Evolutionary conservation across 2,329 filamentous ascomycete species (phyloP).

Genomic region (Leptosphaerulina australis): DNA sequence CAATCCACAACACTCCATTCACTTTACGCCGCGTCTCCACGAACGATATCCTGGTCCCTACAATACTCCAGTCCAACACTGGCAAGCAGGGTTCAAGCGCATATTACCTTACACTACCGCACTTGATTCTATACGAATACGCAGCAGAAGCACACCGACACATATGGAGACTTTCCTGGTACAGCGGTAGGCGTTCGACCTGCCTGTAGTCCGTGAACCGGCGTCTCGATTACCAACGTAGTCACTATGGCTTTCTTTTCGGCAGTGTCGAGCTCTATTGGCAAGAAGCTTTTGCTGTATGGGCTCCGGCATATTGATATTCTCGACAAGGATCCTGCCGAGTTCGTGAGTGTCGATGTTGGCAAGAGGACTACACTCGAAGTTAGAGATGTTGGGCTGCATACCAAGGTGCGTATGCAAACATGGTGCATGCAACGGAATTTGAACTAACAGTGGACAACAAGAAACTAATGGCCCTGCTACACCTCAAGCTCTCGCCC

Average conservation of each 20-base stretch:
- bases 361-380: conserved; percentile 84
- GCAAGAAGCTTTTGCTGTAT: conserved; percentile 88
- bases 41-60: conserved; percentile 4
- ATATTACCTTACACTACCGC: conserved; percentile 16
- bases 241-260: conserved; percentile 66
- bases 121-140: conserved; percentile 9
- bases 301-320: conserved; percentile 82
- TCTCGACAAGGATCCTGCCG: conserved; percentile 83
- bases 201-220: conserved; percentile 27
- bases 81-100: conserved; percentile 15
- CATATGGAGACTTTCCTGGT: conserved; percentile 37
- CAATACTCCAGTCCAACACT: conserved; percentile 2
- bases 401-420: conserved; percentile 68
- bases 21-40: conserved; percentile 1
- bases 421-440: background rate
- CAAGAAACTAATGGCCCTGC: conserved; percentile 77
- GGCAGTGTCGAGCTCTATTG: conserved; percentile 76
- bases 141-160: conserved; percentile 10
- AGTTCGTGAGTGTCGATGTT: conserved; percentile 83
- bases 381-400: conserved; percentile 83
- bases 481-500: conserved; percentile 70
- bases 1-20: background rate
- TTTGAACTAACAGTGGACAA: background rate
- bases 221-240: conserved; percentile 15
- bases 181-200: conserved; percentile 38